Evolutionary conservation across 768 basidiomycete species (phyloP).

Genomic region (Lentinula guzmanii): DNA sequence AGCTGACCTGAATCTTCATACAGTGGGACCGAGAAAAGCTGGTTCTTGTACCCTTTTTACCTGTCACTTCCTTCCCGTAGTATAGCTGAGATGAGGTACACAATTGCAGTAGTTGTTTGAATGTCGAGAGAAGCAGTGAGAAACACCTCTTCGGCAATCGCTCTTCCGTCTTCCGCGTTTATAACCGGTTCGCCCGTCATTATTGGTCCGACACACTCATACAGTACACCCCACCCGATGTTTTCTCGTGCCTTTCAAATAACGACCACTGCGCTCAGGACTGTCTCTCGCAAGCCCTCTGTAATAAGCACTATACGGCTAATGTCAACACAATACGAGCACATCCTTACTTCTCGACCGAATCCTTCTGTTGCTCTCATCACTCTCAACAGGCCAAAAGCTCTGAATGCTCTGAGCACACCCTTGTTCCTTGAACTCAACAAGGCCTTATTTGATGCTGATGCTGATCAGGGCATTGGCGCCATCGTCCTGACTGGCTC

Average conservation of each 20-base stretch:
- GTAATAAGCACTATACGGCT: conserved; percentile 21
- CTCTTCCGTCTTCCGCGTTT: neutral
- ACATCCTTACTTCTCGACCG: conserved; percentile 66
- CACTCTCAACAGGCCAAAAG: conserved; percentile 85
- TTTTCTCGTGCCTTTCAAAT: conserved; percentile 6
- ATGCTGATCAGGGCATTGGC: conserved; percentile 64
- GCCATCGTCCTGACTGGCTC: conserved; percentile 92
- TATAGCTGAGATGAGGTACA: neutral
- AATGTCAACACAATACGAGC: conserved; percentile 58
- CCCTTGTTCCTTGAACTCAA: conserved; percentile 82
- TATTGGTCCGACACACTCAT: neutral
- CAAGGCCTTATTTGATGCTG: conserved; percentile 63
- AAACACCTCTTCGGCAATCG: neutral
- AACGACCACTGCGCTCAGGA: conserved; percentile 4
- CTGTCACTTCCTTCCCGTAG: conserved; percentile 25
- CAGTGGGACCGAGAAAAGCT: conserved; percentile 61
- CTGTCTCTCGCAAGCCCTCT: neutral
- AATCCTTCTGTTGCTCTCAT: conserved; percentile 70
- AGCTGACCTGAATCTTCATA: neutral
- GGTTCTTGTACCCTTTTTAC: conserved; percentile 41
- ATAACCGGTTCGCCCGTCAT: neutral
- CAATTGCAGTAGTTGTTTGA: neutral
- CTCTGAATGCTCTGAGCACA: conserved; percentile 80
- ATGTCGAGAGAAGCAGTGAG: neutral
- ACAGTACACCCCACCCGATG: neutral